Conservation (phyloP, 208 protist species). For the Phytomonas serpens region DNA sequence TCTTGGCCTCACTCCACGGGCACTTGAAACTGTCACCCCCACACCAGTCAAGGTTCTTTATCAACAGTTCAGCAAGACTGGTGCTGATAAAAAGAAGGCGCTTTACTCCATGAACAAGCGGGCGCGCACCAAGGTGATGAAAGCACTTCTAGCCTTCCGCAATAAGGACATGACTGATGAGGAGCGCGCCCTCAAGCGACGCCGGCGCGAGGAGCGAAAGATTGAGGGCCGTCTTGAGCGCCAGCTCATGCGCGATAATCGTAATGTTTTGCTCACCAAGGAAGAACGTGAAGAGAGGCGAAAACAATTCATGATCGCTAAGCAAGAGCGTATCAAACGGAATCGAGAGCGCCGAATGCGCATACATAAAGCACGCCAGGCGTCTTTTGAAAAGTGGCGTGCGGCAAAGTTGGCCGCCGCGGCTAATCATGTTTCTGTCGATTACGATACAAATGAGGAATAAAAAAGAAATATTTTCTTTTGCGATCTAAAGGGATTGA, state of each 20-base stretch:
- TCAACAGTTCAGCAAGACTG: conserved; percentile 50
- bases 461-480: not conserved
- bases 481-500: not conserved
- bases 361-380: conserved; percentile 56
- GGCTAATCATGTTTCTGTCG: not conserved
- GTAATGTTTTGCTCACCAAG: conserved; percentile 49
- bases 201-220: conserved; percentile 56
- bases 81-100: conserved; percentile 41
- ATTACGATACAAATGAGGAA: not conserved
- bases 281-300: conserved; percentile 81
- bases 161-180: conserved; percentile 68
- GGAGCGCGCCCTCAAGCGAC: conserved; percentile 59
- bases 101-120: conserved; percentile 53
- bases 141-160: conserved; percentile 67
- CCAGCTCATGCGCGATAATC: conserved; percentile 43
- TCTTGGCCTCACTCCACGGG: conserved; percentile 50
- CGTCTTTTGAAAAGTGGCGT: conserved; percentile 77
- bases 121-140: conserved; percentile 58
- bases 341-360: conserved; percentile 77
- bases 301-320: conserved; percentile 65
- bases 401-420: conserved; percentile 58
- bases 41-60: conserved; percentile 75
- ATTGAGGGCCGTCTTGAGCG: conserved; percentile 78
- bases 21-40: conserved; percentile 67
- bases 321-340: conserved; percentile 83